Evolutionary conservation across 2,329 filamentous ascomycete species (phyloP), one percentile per base, ranked within the genome.

Genomic region (Clathrospora elynae): DNA sequence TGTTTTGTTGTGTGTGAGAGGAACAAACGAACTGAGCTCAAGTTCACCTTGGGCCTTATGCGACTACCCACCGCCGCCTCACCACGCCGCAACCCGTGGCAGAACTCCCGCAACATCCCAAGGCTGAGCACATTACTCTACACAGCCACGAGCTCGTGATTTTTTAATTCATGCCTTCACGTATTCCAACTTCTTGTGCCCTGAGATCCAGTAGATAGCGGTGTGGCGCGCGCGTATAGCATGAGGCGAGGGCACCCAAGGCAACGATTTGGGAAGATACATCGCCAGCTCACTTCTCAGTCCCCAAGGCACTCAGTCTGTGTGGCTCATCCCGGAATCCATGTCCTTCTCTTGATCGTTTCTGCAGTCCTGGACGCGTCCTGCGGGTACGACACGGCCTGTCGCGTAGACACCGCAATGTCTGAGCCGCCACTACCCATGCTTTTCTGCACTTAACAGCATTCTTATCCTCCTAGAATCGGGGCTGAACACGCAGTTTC

Each of bases 21-120:
- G 17, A 13, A 19, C 36, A 46, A 46, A 42, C 42, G 12, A 32
- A 22, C 31, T 16, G 6, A 3, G n/a, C 33, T 42, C 26, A 31
- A 32, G 14, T 23, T 46, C 42, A 42, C 37, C 13, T 41, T 25
- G 19, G 39, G 34, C 35, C 14, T 25, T 19, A 18, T 22, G 24
- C 35, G 14, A 26, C 17, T 11, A 7, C n/a, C 28, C 35, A 18
- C 12, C 10, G 19, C 19, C 42, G 12, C 22, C 6, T 17, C 17
- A 35, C 42, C 7, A 25, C 36, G 30, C 31, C 42, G 42, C 31
- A 16, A 35, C 11, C 24, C 13, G 22, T 35, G 38, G 31, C 13
- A 28, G 30, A 19, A 18, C 7, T 17, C 8, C 19, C 19, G 13
- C 24, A 30, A 17, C 8, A 16, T 2, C 17, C 7, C 16, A 28